Percentiles rank a stretch among this genome's conserved stretches.
These are phyloP conservation scores for Eucalyptus cladocalyx DNA, from an alignment of 345 rosid species.

Conservation along the genomic window DNA sequence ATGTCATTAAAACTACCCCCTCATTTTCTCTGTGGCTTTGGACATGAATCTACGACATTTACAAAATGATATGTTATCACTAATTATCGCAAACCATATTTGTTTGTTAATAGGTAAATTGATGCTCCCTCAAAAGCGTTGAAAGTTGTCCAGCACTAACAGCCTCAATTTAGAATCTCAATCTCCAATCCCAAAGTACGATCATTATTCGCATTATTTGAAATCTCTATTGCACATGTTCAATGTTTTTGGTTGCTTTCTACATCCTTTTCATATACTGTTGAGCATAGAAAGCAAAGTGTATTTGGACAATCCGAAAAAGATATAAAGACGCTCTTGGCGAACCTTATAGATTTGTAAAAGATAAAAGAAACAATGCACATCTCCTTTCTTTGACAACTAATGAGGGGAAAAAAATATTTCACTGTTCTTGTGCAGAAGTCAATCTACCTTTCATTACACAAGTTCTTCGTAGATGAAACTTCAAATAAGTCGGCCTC, in stretches of 20 bases:
- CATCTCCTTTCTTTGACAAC: neutral
- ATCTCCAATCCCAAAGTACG: neutral
- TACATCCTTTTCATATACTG: neutral
- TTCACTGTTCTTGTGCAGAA: neutral
- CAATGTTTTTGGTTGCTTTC: neutral
- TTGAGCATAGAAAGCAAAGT: neutral
- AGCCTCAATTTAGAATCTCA: neutral
- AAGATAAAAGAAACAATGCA: neutral
- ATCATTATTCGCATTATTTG: neutral
- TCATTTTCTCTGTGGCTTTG: neutral
- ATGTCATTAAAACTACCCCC: neutral
- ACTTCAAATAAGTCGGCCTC: neutral
- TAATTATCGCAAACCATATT: neutral
- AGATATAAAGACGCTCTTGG: neutral
- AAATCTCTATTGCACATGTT: neutral
- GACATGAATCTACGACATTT: neutral
- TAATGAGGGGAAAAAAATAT: neutral
- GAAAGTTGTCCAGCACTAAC: neutral
- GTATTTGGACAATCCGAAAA: neutral
- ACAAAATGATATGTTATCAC: neutral
- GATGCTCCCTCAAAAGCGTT: neutral
- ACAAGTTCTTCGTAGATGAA: neutral
- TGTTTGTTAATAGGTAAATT: neutral
- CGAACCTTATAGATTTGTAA: neutral
- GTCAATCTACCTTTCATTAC: neutral